Evolutionary conservation across 1,284 basidiomycete genomes (phyloP).

Genomic region (Trametes versicolor): DNA sequence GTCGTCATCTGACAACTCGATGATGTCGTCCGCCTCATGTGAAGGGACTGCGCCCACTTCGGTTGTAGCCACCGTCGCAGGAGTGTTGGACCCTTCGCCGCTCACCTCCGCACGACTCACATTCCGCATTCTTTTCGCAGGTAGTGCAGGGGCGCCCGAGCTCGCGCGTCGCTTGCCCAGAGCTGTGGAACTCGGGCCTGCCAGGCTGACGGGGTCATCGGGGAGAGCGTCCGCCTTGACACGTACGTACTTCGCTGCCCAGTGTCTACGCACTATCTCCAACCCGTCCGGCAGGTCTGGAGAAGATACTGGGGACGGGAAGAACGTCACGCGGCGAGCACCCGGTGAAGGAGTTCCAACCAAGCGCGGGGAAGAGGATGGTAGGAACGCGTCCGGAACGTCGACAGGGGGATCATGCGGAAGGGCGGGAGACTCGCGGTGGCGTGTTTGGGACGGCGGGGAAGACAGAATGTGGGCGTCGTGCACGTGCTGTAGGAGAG

Average conservation of each 20-base stretch:
- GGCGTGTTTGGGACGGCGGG: not conserved
- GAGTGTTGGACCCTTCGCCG: too few species aligned
- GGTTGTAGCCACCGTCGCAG: too few species aligned
- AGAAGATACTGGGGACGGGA: not conserved
- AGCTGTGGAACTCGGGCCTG: too few species aligned
- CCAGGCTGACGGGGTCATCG: too few species aligned
- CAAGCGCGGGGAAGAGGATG: not conserved
- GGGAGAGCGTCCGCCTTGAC: too few species aligned
- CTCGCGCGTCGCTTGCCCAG: too few species aligned
- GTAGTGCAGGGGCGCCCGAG: too few species aligned
- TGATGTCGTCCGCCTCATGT: not conserved
- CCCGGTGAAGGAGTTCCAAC: too few species aligned
- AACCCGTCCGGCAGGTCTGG: not conserved
- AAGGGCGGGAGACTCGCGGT: not conserved
- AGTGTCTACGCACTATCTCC: not conserved
- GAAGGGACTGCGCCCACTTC: too few species aligned
- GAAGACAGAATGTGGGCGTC: not conserved
- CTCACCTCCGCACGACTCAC: too few species aligned
- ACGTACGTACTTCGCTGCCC: not conserved
- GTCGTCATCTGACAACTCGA: not conserved
- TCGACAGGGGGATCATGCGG: not conserved
- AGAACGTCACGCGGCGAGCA: too few species aligned
- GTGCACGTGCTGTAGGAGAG: not conserved
- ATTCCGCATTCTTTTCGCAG: too few species aligned
- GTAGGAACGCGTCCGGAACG: not conserved